phyloP scores from a whole-genome alignment of 345 rosid genomes.

The Ricinus communis region DNA sequence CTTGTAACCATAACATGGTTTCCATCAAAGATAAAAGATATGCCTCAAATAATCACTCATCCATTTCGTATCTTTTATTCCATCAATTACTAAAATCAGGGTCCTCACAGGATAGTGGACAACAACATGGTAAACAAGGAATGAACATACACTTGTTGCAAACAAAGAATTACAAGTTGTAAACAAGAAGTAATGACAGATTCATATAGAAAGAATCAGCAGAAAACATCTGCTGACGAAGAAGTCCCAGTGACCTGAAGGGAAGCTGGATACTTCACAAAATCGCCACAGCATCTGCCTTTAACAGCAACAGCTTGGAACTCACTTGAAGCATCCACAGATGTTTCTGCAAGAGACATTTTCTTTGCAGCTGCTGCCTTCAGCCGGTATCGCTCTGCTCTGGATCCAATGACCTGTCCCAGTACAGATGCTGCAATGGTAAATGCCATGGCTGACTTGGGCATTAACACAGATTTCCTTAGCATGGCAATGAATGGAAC shows the following conservation, averaged over 20 bases:
- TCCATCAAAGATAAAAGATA: too few relatives aligned
- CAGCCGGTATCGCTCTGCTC: constrained; percentile 84
- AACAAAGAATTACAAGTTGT: constrained; percentile 7
- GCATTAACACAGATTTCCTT: constrained; percentile 90
- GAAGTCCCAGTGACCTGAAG: constrained; percentile 38
- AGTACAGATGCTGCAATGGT: constrained; percentile 84
- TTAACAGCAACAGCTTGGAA: constrained; percentile 24
- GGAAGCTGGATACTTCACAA: constrained; percentile 34
- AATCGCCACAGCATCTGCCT: constrained; percentile 33
- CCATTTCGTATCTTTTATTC: constrained; percentile 14
- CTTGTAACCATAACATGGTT: too few relatives aligned
- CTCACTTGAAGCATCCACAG: constrained; percentile 19
- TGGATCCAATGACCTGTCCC: constrained; percentile 95
- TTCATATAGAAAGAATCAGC: constrained; percentile 25
- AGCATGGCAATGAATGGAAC: constrained; percentile 93
- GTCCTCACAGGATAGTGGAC: constrained; percentile 6
- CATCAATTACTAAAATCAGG: constrained; percentile 1
- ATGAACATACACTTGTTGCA: not conserved
- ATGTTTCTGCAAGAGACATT: constrained; percentile 23
- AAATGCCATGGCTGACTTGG: constrained; percentile 89
- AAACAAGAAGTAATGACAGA: not conserved
- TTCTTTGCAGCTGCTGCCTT: constrained; percentile 51
- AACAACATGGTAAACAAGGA: constrained; percentile 5
- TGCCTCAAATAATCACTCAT: constrained; percentile 9
- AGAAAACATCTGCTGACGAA: constrained; percentile 39